These are phyloP conservation scores for Saccharomycopsis crataegensis DNA, from an alignment of 1,139 yeast species.

Conservation along the genomic window DNA sequence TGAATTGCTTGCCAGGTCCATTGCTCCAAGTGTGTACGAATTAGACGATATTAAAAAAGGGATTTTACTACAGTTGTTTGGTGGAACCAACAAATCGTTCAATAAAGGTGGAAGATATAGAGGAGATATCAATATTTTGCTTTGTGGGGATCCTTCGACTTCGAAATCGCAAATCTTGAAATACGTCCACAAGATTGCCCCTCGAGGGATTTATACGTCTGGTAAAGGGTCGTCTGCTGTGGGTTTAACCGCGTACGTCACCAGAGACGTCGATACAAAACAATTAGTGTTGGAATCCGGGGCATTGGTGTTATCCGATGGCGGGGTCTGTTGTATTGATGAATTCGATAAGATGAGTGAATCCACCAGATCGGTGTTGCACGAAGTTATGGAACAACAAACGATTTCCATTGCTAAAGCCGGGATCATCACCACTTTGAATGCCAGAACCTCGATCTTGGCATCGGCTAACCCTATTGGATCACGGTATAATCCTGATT, in stretches of 20 bases:
- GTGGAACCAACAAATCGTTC: slow-evolving; percentile 89
- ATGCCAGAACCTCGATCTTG: slow-evolving; percentile 90
- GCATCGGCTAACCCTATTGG: slow-evolving; percentile 99
- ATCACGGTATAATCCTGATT: slow-evolving; percentile 84
- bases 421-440: slow-evolving; percentile 91
- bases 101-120: slow-evolving; percentile 89
- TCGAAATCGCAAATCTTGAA: slow-evolving; percentile 90
- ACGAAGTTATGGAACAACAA: slow-evolving; percentile 99
- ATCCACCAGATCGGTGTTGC: slow-evolving; percentile 87
- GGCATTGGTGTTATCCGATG: slow-evolving; percentile 93
- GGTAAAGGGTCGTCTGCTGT: slow-evolving; percentile 99
- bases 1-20: slow-evolving; percentile 80
- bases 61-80: slow-evolving; percentile 81
- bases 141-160: slow-evolving; percentile 98
- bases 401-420: slow-evolving; percentile 97
- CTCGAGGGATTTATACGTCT: slow-evolving; percentile 94
- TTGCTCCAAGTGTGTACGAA: slow-evolving; percentile 94
- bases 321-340: slow-evolving; percentile 98
- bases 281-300: slow-evolving; percentile 94
- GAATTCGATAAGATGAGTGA: slow-evolving; percentile 98
- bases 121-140: slow-evolving; percentile 85
- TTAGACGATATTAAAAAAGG: slow-evolving; percentile 97
- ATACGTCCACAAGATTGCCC: slow-evolving; percentile 95
- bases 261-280: slow-evolving; percentile 88
- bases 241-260: slow-evolving; percentile 94